phyloP scores from a whole-genome alignment of 2,329 filamentous ascomycete genomes.

The Mariannaea elegans region DNA sequence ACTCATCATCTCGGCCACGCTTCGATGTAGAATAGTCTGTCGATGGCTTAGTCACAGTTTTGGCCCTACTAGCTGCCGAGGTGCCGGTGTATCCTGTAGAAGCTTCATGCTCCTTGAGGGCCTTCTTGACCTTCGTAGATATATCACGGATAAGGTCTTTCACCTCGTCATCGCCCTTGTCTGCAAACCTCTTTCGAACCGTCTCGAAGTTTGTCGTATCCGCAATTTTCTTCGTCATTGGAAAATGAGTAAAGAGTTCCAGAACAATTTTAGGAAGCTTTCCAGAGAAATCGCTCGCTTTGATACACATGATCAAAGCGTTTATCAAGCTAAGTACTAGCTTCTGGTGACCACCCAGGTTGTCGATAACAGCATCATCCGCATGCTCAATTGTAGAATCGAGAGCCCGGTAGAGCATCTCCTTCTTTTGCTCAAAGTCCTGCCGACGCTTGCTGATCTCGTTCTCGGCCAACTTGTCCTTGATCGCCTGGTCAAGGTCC shows the following conservation, averaged over 20 bases:
- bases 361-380: conserved; percentile 64
- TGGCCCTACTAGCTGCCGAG: conserved; percentile 50
- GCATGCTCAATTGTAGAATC: conserved; percentile 64
- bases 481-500: conserved; percentile 53
- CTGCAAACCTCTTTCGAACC: conserved; percentile 69
- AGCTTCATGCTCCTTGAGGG: conserved; percentile 48
- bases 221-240: conserved; percentile 68
- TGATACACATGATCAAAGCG: conserved; percentile 63
- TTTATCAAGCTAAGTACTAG: conserved; percentile 64
- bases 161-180: conserved; percentile 71
- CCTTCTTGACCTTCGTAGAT: conserved; percentile 55
- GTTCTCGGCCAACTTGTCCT: conserved; percentile 51
- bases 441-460: conserved; percentile 51
- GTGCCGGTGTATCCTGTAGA: conserved; percentile 51
- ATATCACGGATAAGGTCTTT: conserved; percentile 70
- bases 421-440: conserved; percentile 55
- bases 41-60: conserved; percentile 44
- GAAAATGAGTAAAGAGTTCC: conserved; percentile 68
- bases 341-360: conserved; percentile 66
- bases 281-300: conserved; percentile 60
- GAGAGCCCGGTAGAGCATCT: conserved; percentile 60
- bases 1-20: conserved; percentile 51
- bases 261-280: conserved; percentile 65
- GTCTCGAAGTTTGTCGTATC: conserved; percentile 73
- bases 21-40: conserved; percentile 45